Conservation (phyloP, 306 rosid genomes). For the Hippophae rhamnoides region DNA sequence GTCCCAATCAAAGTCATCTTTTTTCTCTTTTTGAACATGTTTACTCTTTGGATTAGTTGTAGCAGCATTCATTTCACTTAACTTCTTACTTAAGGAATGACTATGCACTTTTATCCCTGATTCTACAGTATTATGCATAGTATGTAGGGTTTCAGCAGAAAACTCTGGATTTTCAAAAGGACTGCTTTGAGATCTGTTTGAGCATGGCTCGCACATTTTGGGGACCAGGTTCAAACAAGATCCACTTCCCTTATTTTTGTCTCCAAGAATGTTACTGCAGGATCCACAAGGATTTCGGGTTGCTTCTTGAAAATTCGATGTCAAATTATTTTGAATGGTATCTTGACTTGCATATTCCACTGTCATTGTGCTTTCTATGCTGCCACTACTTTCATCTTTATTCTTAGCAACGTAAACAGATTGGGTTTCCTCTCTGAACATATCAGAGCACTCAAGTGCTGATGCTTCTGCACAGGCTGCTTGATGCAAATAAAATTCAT, state of each 20-base stretch:
- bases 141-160: conserved; percentile 29
- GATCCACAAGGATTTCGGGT: conserved; percentile 15
- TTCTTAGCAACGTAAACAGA: conserved; percentile 31
- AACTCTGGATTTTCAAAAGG: neutral
- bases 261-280: conserved; percentile 17
- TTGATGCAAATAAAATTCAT: conserved; percentile 22
- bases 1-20: conserved; percentile 58
- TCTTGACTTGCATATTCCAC: conserved; percentile 37
- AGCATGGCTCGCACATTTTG: conserved; percentile 12
- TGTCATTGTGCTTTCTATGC: conserved; percentile 34
- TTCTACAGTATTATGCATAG: conserved; percentile 26
- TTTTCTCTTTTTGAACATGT: conserved; percentile 40
- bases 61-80: conserved; percentile 37
- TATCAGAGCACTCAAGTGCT: conserved; percentile 36
- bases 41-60: conserved; percentile 35
- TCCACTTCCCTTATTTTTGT: conserved; percentile 7
- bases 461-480: conserved; percentile 27
- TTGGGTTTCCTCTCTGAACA: conserved; percentile 30
- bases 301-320: conserved; percentile 17
- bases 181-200: neutral
- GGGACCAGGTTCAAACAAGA: conserved; percentile 23
- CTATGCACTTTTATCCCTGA: conserved; percentile 24
- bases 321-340: conserved; percentile 14
- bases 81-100: conserved; percentile 27
- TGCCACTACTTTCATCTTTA: conserved; percentile 32